Conservation (phyloP, 331 rosid species). For the Spiraea crenata region DNA sequence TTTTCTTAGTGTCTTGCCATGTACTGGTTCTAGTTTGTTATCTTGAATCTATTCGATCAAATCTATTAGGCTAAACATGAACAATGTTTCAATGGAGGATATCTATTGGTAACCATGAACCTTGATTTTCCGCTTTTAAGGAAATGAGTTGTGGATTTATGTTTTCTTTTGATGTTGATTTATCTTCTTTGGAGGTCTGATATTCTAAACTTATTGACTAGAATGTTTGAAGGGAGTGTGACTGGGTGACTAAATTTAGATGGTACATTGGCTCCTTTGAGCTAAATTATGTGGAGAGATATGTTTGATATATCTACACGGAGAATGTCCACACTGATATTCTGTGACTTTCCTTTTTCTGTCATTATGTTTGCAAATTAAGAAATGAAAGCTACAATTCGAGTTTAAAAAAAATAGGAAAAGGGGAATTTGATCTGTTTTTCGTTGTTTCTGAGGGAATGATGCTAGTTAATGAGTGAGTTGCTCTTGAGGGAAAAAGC, state of each 20-base stretch:
- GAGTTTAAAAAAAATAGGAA: no score
- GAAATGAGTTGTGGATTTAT: not conserved
- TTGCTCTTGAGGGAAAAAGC: no score
- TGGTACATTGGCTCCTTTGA: not conserved
- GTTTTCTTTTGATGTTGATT: not conserved
- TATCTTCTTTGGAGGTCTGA: not conserved
- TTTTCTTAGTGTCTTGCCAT: slow-evolving; percentile 7
- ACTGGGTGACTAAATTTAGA: not conserved
- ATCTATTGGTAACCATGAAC: not conserved
- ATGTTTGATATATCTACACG: no score
- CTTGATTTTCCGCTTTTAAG: not conserved
- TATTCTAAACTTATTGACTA: not conserved
- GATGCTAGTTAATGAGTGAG: no score
- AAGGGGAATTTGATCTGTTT: no score
- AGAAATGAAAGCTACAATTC: no score
- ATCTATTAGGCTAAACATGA: not conserved
- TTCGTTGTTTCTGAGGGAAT: no score
- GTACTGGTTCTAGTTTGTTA: not conserved
- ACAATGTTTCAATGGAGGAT: not conserved
- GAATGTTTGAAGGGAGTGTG: no score
- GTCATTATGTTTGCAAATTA: no score
- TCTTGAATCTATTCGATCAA: not conserved
- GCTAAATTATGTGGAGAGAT: no score
- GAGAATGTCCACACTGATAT: no score
- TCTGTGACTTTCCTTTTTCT: no score